Percentiles rank a stretch among this genome's conserved stretches.
These are phyloP conservation scores for Lachancea thermotolerans DNA, from an alignment of 805 yeast genomes.

Conservation along the genomic window DNA sequence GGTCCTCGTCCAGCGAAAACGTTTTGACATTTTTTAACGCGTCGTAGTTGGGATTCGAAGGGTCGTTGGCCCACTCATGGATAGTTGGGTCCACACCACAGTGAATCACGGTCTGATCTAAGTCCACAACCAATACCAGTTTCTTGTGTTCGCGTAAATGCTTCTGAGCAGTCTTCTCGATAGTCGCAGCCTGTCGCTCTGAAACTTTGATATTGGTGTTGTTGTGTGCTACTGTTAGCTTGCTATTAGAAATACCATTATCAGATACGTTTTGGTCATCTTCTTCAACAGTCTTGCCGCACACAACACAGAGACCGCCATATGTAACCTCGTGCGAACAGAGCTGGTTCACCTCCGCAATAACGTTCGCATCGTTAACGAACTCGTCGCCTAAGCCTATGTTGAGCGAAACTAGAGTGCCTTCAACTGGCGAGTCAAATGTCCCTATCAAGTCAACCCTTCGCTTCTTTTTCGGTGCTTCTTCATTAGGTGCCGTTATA, in stretches of 20 bases:
- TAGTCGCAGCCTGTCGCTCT: conserved; percentile 75
- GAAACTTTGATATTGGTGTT: conserved; percentile 79
- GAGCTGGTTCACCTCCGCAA: conserved; percentile 64
- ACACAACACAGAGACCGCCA: conserved; percentile 89
- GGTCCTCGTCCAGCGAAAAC: conserved; percentile 73
- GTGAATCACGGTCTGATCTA: conserved; percentile 95
- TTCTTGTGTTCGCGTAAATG: conserved; percentile 56
- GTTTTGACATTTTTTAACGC: conserved; percentile 75
- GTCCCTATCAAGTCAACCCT: conserved; percentile 63
- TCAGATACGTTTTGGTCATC: conserved; percentile 71
- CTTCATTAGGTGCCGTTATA: conserved; percentile 21
- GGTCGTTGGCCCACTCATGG: conserved; percentile 91
- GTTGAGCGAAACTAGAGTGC: conserved; percentile 46
- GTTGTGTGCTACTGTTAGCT: conserved; percentile 76
- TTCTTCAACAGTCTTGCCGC: conserved; percentile 74
- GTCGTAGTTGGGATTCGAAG: conserved; percentile 74
- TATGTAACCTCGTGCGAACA: conserved; percentile 91
- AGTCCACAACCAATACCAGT: conserved; percentile 86
- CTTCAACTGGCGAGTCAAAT: conserved; percentile 80
- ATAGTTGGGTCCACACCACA: conserved; percentile 98
- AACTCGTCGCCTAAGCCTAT: conserved; percentile 58
- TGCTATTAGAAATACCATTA: conserved; percentile 27
- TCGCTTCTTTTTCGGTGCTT: conserved; percentile 21
- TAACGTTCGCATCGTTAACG: conserved; percentile 36
- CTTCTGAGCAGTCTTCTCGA: conserved; percentile 61